Evolutionary conservation across 805 yeast species (phyloP).

Genomic region (Starmera dryadoides): DNA sequence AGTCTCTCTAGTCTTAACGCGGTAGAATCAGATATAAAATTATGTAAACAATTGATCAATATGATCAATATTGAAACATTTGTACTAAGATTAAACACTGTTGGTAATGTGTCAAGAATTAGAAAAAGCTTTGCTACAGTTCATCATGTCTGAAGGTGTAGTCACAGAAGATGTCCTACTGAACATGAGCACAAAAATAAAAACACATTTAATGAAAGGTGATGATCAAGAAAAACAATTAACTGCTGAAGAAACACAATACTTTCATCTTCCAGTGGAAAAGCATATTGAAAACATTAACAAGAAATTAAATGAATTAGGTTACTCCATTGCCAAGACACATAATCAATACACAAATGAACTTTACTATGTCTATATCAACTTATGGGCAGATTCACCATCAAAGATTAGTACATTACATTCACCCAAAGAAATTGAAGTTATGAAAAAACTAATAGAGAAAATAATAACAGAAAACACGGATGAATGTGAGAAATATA

Average conservation of each 20-base stretch:
- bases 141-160: slow-evolving; percentile 22
- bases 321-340: slow-evolving; percentile 30
- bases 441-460: slow-evolving; percentile 34
- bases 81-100: too few relatives aligned
- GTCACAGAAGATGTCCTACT: slow-evolving; percentile 8
- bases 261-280: too few relatives aligned
- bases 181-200: not conserved
- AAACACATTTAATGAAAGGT: not conserved
- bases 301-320: slow-evolving; percentile 18
- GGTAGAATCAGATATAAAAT: too few relatives aligned
- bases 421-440: slow-evolving; percentile 31
- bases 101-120: too few relatives aligned
- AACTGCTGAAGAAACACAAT: too few relatives aligned
- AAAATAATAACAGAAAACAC: slow-evolving; percentile 20
- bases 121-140: slow-evolving; percentile 22
- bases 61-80: too few relatives aligned
- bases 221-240: not conserved
- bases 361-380: slow-evolving; percentile 28
- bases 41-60: too few relatives aligned
- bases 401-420: slow-evolving; percentile 27
- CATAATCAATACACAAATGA: slow-evolving; percentile 28
- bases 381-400: slow-evolving; percentile 26
- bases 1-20: too few relatives aligned
- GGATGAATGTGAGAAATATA: slow-evolving; percentile 20
- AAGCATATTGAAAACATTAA: slow-evolving; percentile 21